phyloP scores from a whole-genome alignment of 2,329 filamentous ascomycete species.

The Fusarium fujikuroi region DNA sequence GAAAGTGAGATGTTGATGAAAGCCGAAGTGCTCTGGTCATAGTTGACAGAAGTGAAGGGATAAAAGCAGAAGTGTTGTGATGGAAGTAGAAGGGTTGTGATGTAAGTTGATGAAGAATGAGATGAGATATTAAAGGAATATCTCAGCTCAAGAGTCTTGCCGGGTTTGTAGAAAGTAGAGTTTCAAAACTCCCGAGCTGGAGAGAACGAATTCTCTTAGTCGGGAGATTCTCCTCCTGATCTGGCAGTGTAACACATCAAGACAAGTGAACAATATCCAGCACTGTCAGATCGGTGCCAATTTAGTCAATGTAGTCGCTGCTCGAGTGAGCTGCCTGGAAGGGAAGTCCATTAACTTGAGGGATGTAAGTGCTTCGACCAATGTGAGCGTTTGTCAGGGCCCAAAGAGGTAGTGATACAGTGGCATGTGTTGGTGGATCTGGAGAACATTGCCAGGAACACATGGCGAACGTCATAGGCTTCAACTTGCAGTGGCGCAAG shows the following conservation, averaged over 20 bases:
- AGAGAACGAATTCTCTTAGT: background rate
- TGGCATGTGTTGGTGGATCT: background rate
- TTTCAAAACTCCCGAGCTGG: rapidly evolving
- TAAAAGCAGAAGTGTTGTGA: background rate
- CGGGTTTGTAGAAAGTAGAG: background rate
- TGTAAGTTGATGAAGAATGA: background rate
- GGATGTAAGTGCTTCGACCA: background rate
- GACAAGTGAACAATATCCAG: background rate
- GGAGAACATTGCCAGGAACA: background rate
- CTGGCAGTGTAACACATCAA: background rate
- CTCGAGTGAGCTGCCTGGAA: background rate
- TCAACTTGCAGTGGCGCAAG: background rate
- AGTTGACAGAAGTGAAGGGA: background rate
- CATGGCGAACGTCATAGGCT: background rate
- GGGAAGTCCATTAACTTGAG: background rate
- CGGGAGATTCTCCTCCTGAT: too few species aligned
- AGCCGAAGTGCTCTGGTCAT: rapidly evolving
- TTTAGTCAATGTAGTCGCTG: rapidly evolving
- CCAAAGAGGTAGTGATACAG: background rate
- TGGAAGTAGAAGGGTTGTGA: background rate
- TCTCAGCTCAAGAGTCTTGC: background rate
- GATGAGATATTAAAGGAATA: rapidly evolving
- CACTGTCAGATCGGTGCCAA: rapidly evolving
- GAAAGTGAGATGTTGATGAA: background rate
- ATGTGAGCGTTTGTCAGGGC: too few species aligned